phyloP scores from a whole-genome alignment of 2,329 filamentous ascomycete genomes.

The Cladobotryum mycophilum region DNA sequence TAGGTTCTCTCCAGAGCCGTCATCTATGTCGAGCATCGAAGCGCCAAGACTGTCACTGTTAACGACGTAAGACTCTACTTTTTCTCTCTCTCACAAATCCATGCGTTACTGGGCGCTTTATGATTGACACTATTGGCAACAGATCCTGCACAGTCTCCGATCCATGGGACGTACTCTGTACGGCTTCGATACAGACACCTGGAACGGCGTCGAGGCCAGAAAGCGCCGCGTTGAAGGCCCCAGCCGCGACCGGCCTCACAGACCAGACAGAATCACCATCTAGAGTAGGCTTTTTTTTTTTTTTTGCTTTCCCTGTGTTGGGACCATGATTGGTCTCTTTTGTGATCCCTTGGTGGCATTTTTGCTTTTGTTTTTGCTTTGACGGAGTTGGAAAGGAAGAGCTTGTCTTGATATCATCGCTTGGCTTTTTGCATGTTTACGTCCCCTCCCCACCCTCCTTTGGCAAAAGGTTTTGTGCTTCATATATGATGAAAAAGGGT shows the following conservation, averaged over 20 bases:
- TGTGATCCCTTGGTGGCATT: not conserved
- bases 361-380: not conserved
- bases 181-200: slow-evolving; percentile 46
- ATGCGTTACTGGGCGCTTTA: not conserved
- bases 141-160: slow-evolving; percentile 32
- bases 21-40: slow-evolving; percentile 45
- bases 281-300: no score
- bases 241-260: slow-evolving; percentile 5
- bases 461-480: no score
- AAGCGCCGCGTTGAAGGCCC: not conserved
- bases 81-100: slow-evolving; percentile 10
- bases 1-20: slow-evolving; percentile 49
- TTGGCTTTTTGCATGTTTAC: no score
- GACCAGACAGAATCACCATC: not conserved
- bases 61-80: slow-evolving; percentile 45
- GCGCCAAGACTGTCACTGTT: slow-evolving; percentile 56
- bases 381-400: no score
- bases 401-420: no score
- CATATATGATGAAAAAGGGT: no score
- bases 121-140: no score
- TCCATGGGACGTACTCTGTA: slow-evolving; percentile 49
- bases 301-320: no score
- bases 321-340: slow-evolving; percentile 3
- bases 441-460: no score
- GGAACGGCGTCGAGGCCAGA: slow-evolving; percentile 5